Evolutionary conservation across 345 rosid genomes (phyloP).

Genomic region (Ceriops decandra): DNA sequence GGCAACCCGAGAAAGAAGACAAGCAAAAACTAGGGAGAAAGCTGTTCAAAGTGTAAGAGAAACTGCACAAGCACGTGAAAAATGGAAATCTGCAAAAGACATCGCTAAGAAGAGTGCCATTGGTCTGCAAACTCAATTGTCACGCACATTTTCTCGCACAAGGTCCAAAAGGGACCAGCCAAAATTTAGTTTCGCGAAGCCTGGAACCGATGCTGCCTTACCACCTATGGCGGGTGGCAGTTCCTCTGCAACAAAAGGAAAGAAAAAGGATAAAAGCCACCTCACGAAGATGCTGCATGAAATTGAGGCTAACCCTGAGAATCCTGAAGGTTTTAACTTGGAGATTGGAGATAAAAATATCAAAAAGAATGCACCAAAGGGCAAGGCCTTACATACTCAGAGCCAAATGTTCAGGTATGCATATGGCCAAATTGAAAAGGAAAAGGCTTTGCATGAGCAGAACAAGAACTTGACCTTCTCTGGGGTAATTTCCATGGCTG

Average conservation of each 20-base stretch:
- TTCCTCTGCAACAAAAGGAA: constrained; percentile 44
- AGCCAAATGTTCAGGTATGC: constrained; percentile 97
- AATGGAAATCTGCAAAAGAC: constrained; percentile 90
- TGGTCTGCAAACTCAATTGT: constrained; percentile 62
- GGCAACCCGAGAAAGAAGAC: constrained; percentile 79
- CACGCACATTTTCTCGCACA: constrained; percentile 77
- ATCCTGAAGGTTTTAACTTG: constrained; percentile 61
- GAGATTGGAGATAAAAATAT: constrained; percentile 75
- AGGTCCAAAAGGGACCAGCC: constrained; percentile 48
- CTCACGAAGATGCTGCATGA: constrained; percentile 78
- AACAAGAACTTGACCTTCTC: constrained; percentile 84
- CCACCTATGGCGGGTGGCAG: constrained; percentile 36
- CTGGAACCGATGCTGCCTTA: constrained; percentile 59
- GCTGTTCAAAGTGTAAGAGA: constrained; percentile 89
- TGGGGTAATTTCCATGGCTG: constrained; percentile 81
- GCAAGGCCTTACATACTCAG: constrained; percentile 77
- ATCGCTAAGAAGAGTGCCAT: constrained; percentile 76
- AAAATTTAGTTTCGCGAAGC: constrained; percentile 49
- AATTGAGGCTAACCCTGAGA: constrained; percentile 71
- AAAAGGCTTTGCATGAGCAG: constrained; percentile 84
- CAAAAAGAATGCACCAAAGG: constrained; percentile 68
- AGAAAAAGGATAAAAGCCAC: constrained; percentile 58
- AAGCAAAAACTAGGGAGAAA: constrained; percentile 79
- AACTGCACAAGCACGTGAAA: constrained; percentile 63
- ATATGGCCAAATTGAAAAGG: constrained; percentile 87